These are phyloP conservation scores for Trametes pubescens DNA, from an alignment of 1,284 basidiomycete species.

Conservation along the genomic window DNA sequence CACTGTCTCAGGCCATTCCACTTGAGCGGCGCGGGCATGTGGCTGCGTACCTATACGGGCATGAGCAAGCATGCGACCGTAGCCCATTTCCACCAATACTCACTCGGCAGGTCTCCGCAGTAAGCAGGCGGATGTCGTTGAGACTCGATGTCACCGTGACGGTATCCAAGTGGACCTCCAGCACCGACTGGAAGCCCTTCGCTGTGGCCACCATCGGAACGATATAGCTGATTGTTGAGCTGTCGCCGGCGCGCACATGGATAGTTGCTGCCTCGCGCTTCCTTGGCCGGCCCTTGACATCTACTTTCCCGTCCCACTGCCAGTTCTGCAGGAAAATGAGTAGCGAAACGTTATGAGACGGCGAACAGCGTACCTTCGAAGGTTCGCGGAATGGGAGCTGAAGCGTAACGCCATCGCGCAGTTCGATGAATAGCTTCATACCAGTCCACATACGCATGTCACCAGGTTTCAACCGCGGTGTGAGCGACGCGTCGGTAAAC, in stretches of 20 bases:
- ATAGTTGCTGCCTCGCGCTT: slow-evolving; percentile 76
- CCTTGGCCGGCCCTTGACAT: slow-evolving; percentile 57
- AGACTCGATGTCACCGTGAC: slow-evolving; percentile 84
- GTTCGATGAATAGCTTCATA: slow-evolving; percentile 81
- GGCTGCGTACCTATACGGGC: slow-evolving; percentile 61
- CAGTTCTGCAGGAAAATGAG: slow-evolving; percentile 64
- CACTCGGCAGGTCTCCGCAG: slow-evolving; percentile 80
- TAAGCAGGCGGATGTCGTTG: slow-evolving; percentile 83
- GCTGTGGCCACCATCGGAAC: slow-evolving; percentile 81
- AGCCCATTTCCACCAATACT: slow-evolving; percentile 35
- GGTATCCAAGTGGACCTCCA: slow-evolving; percentile 86
- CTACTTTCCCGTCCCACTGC: slow-evolving; percentile 77
- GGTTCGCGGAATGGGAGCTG: slow-evolving; percentile 88
- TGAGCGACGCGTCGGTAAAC: slow-evolving; percentile 70
- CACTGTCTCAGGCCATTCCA: slow-evolving; percentile 83
- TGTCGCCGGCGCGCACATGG: slow-evolving; percentile 77
- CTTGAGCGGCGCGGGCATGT: slow-evolving; percentile 67
- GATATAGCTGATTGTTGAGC: slow-evolving; percentile 84
- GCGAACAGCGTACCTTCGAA: slow-evolving; percentile 64
- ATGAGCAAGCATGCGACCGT: neutral
- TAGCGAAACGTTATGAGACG: slow-evolving; percentile 7
- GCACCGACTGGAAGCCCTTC: slow-evolving; percentile 77
- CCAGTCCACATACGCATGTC: slow-evolving; percentile 84
- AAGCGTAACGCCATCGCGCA: slow-evolving; percentile 78
- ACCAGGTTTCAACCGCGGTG: slow-evolving; percentile 69